phyloP scores from a whole-genome alignment of 2,329 filamentous ascomycete genomes.

The Sclerotinia minor region DNA sequence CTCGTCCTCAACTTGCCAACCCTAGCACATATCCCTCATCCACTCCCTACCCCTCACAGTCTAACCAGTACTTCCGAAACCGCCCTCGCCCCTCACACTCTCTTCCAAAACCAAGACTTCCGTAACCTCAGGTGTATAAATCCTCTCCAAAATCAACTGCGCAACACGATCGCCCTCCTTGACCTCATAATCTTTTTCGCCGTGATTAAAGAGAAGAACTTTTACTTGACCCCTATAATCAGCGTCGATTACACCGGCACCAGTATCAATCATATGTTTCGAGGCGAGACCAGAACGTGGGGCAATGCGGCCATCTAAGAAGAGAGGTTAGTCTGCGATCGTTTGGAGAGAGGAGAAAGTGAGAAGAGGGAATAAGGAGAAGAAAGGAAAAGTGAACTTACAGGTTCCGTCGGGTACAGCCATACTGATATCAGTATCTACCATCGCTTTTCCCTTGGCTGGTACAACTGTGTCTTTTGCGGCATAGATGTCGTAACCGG shows the following conservation, averaged over 20 bases:
- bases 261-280: constrained; percentile 95
- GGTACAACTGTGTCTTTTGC: constrained; percentile 74
- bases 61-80: constrained; percentile 83
- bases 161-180: constrained; percentile 88
- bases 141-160: constrained; percentile 90
- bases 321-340: constrained; percentile 4
- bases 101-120: constrained; percentile 86
- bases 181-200: constrained; percentile 76
- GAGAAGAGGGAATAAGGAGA: constrained; percentile 4
- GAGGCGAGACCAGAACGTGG: constrained; percentile 87
- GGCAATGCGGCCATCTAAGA: constrained; percentile 79
- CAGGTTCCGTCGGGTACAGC: constrained; percentile 88
- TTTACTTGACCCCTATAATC: constrained; percentile 95
- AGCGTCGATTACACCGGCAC: constrained; percentile 95
- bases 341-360: background rate
- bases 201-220: constrained; percentile 92
- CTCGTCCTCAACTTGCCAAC: background rate
- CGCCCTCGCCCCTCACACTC: constrained; percentile 86
- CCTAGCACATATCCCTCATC: constrained; percentile 7
- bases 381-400: constrained; percentile 53
- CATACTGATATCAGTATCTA: constrained; percentile 89
- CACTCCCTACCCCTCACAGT: background rate
- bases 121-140: constrained; percentile 88
- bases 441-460: constrained; percentile 77
- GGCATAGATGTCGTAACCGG: constrained; percentile 91